Base-by-base conservation (phyloP, 805 yeast species). In the Sungouiozyma ichnusensis region DNA sequence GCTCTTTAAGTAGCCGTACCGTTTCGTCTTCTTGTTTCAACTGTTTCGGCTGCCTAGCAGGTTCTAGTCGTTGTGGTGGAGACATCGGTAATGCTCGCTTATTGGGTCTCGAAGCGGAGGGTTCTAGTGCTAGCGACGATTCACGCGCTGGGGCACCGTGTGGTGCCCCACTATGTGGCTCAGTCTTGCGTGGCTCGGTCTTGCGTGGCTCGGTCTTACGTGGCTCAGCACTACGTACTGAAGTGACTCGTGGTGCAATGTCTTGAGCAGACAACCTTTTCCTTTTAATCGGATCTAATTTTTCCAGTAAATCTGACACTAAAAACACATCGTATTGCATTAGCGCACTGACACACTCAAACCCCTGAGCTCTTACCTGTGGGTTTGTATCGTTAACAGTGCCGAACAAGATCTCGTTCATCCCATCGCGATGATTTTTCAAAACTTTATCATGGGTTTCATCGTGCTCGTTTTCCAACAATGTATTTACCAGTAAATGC, bases 371-470 rank as follows among this genome's bases (percentile, higher is more conserved):
- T 55, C 98, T 75, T 2, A 85, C 81, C 1, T 90, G 84, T 38
- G 86, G 94, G 56, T 81, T 84, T 0, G 94, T 79, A 50, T 92
- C 98, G 34, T 75, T 68, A 35, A 86, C 72, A n/a, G 85, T 66
- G 14, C 31, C 31, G 4, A 7, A 6, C n/a, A 40, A 20, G 3
- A 20, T 7, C 1, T 11, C 35, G 31, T 34, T 24, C 3, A 40
- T 35, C 14, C 27, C 19, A 7, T 35, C 19, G 13, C 42, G 38
- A 3, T 40, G 38, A 8, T 33, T 34, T 19, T 68, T 49, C 90
- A 66, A 11, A 35, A 29, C 18, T 40, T 40, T 11, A 4, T 4
- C 8, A 34, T 31, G 20, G 36, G 20, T 19, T 20, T 19, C 16
- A 16, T 13, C 9, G n/a, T 4, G 18, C 36, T 38, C 35, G 15